Base-by-base conservation (phyloP, 441 rosid genomes). In the Flueggea neowawraea region DNA sequence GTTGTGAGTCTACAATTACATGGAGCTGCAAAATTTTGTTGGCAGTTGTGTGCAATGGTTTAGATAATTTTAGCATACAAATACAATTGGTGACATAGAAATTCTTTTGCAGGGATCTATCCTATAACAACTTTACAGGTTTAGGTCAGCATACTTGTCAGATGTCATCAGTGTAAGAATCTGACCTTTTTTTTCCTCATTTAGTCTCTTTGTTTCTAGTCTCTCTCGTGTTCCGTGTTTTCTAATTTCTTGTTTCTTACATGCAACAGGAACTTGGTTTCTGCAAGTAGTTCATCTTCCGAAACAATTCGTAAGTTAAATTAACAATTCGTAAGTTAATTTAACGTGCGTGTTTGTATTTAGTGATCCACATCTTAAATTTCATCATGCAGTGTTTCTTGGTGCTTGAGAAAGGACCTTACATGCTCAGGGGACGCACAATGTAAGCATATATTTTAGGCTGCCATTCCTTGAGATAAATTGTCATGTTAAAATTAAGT, bases 51-150 rank as follows among this genome's bases (percentile, higher is more conserved):
- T 36, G 6, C 41, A 36, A 8, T 5, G 41, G 9, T 36, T 36
- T 5, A 36, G 41, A 36, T 36, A 36, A 2, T 36, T 36, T 36
- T 36, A 36, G 7, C 47, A 16, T 2, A 52, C 41, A 43, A 52
- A 58, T 15, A 41, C 52, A 68, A 17, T 31, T 11, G 13, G 39
- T 66, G 49, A 61, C 31, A 52, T 48, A 61, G 4, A 4, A 54
- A 52, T 17, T 33, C 51, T 36, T 12, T 60, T 72, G 58, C 89
- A 95, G 99, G 10, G 99, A 95, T 75, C 70, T 91, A 58, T 95
- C 99, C 58, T 85, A 87, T 78, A 95, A 95, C 85, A 84, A 86
- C 66, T 95, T 95, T 72, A 82, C 84, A 0, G 69, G 67, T 49
- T 52, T 86, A 50, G 48, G 73, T 64, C 0, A 56, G n/a, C 0